Conservation (phyloP, 192 early-diverging fungal genomes). For the Rhizophagus prolifer region DNA sequence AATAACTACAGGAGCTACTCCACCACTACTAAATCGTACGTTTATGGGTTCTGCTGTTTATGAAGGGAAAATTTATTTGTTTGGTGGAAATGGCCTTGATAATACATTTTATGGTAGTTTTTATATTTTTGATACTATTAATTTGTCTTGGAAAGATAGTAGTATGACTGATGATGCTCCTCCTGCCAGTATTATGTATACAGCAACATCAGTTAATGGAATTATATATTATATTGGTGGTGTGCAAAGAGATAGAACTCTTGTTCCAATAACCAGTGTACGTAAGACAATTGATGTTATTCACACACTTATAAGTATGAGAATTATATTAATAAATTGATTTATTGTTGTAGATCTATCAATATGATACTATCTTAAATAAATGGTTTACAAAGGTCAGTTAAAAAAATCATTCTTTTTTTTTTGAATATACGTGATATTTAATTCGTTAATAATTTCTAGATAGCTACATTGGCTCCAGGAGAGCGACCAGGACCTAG, state of each 20-base stretch:
- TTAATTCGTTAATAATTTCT: too few relatives aligned
- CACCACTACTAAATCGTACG: neutral
- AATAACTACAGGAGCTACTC: neutral
- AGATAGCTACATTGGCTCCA: too few relatives aligned
- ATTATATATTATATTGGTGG: neutral
- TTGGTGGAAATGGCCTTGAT: neutral
- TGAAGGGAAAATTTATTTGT: neutral
- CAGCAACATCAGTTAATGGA: neutral
- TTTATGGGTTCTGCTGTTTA: neutral
- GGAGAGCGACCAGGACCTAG: too few relatives aligned
- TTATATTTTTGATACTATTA: neutral
- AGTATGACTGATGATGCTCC: neutral
- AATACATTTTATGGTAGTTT: neutral
- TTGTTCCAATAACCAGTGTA: neutral
- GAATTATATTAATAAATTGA: too few relatives aligned
- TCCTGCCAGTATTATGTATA: neutral
- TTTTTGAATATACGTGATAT: too few relatives aligned
- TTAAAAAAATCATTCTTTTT: too few relatives aligned
- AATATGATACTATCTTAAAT: neutral
- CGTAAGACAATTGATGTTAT: too few relatives aligned
- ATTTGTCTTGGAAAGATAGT: neutral
- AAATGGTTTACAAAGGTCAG: too few relatives aligned
- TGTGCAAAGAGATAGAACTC: neutral
- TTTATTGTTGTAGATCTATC: neutral
- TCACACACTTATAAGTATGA: too few relatives aligned